A percentile compares a stretch with the other conserved stretches of the same genome.
Evolutionary conservation across 306 rosid species (phyloP).

Genomic region (Alnus glutinosa): DNA sequence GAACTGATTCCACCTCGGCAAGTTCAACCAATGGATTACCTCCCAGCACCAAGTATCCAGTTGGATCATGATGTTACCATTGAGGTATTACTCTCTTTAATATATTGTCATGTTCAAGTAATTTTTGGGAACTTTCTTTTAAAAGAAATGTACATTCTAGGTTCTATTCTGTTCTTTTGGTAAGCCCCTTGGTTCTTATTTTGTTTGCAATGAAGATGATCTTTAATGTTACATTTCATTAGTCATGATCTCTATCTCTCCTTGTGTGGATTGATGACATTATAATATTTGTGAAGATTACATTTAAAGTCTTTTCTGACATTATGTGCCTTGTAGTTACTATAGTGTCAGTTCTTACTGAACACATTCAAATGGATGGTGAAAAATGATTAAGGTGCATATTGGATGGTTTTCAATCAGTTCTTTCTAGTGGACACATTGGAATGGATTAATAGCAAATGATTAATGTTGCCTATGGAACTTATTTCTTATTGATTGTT

Average conservation of each 20-base stretch:
- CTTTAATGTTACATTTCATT: neutral
- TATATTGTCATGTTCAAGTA: neutral
- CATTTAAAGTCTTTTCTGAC: no score
- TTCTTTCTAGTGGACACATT: neutral
- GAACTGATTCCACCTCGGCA: conserved; percentile 32
- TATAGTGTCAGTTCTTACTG: neutral
- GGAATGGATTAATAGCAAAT: neutral
- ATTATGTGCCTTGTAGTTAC: no score
- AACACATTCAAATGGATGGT: neutral
- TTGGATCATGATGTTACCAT: conserved; percentile 43
- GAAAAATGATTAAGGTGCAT: neutral
- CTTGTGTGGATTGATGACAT: neutral
- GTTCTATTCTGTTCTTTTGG: neutral
- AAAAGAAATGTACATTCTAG: neutral
- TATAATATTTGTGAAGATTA: neutral
- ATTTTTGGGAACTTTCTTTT: neutral
- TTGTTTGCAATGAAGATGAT: conserved; percentile 1
- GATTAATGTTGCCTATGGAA: neutral
- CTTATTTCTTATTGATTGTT: neutral
- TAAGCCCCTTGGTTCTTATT: neutral
- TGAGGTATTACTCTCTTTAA: conserved; percentile 36
- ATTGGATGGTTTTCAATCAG: neutral
- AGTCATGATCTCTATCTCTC: neutral
- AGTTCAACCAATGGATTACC: conserved; percentile 42
- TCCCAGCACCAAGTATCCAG: conserved; percentile 32